Conservation (phyloP, 2,329 filamentous ascomycete species). For the Phialemoniopsis sp. region DNA sequence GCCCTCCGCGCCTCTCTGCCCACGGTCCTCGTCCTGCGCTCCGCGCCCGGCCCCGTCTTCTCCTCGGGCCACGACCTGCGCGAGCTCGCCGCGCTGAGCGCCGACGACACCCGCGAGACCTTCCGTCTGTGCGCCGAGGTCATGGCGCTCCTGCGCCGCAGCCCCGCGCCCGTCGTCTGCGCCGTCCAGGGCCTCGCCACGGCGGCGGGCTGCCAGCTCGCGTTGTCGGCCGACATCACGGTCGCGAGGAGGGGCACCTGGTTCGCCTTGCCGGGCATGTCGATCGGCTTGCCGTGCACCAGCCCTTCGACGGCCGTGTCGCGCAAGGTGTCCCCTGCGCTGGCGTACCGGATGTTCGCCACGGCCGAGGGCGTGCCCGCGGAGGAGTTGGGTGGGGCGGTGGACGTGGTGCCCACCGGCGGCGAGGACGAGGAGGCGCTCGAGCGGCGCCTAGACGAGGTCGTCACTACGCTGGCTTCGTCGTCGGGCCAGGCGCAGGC, state of each 20-base stretch:
- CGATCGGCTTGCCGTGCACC: conserved; percentile 24
- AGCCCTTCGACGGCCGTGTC: conserved; percentile 20
- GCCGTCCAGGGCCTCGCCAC: conserved; percentile 24
- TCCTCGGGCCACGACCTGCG: conserved; percentile 23
- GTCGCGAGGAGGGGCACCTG: conserved; percentile 14
- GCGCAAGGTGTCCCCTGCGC: conserved; percentile 14
- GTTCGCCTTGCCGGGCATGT: conserved; percentile 21
- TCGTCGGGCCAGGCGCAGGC: conserved; percentile 21
- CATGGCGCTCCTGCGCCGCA: conserved; percentile 23
- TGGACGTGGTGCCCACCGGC: conserved; percentile 20
- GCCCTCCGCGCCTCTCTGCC: conserved; percentile 15
- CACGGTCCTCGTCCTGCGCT: conserved; percentile 24
- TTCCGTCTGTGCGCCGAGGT: conserved; percentile 24
- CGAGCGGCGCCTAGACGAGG: conserved; percentile 15
- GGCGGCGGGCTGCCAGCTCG: conserved; percentile 26
- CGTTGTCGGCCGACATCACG: conserved; percentile 21
- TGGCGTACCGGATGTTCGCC: conserved; percentile 22
- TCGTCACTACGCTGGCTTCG: conserved; percentile 14
- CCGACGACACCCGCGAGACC: conserved; percentile 9
- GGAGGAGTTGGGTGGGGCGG: conserved; percentile 14
- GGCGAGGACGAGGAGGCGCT: conserved; percentile 13
- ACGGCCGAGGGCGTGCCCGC: conserved; percentile 19
- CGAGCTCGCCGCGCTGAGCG: conserved; percentile 13
- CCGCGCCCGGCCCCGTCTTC: conserved; percentile 18
- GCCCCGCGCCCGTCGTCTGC: conserved; percentile 21